phyloP scores from a whole-genome alignment of 2,329 filamentous ascomycete genomes.

The Epicoccum nigrum region DNA sequence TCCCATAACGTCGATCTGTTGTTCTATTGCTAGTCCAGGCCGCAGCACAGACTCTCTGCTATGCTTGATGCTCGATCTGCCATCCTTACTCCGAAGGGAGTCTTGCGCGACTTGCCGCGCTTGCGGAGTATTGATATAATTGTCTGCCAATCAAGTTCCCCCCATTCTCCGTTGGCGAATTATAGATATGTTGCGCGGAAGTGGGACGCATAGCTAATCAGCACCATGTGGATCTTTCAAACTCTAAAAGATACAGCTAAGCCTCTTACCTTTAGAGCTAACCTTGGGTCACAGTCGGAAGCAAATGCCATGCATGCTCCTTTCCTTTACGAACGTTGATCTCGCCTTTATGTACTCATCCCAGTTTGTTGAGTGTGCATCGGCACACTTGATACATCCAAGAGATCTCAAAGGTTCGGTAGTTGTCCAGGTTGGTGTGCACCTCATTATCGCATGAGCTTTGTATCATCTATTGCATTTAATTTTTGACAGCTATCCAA shows the following conservation, averaged over 20 bases:
- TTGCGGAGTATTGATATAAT: background rate
- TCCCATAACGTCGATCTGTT: background rate
- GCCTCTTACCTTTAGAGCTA: background rate
- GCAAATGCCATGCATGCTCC: background rate
- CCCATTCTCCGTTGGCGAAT: background rate
- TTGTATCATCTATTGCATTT: no score
- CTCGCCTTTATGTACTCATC: background rate
- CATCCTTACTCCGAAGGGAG: background rate
- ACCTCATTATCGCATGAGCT: no score
- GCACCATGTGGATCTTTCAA: slow-evolving; percentile 3
- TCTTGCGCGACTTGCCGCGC: slow-evolving; percentile 4
- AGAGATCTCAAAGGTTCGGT: no score
- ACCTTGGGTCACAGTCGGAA: background rate
- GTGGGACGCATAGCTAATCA: slow-evolving; percentile 12
- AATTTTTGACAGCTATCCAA: no score
- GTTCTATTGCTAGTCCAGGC: background rate
- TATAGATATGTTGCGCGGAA: slow-evolving; percentile 7
- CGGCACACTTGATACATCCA: no score
- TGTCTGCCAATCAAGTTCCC: background rate
- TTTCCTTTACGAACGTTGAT: background rate
- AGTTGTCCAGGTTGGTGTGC: no score
- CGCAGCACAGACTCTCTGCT: background rate
- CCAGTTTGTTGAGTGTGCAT: background rate
- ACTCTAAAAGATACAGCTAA: slow-evolving; percentile 4
- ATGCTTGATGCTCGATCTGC: background rate